These are phyloP conservation scores for Saturnispora bothae DNA, from an alignment of 805 yeast species.

Conservation along the genomic window DNA sequence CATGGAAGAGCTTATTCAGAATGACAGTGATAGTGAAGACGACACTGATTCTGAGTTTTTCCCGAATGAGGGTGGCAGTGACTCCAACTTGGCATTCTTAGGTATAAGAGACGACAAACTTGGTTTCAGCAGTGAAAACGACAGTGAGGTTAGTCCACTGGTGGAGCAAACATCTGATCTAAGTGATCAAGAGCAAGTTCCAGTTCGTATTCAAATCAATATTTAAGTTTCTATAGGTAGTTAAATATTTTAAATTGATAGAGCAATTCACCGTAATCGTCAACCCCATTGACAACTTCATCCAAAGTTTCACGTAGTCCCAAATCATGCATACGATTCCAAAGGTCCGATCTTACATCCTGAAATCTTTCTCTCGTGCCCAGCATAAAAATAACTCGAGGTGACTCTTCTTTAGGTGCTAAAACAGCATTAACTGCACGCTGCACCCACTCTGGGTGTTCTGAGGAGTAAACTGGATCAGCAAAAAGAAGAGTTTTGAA, in stretches of 20 bases:
- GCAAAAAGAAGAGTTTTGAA: constrained; percentile 62
- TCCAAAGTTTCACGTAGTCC: constrained; percentile 29
- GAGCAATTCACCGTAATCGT: constrained; percentile 71
- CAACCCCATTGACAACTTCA: constrained; percentile 54
- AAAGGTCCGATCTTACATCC: constrained; percentile 49
- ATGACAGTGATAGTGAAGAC: not conserved
- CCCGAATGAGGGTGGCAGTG: constrained; percentile 5
- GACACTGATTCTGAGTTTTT: not conserved
- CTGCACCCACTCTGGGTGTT: constrained; percentile 69
- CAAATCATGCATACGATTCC: constrained; percentile 37
- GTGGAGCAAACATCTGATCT: not conserved
- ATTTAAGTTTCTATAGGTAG: not conserved
- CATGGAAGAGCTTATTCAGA: not conserved
- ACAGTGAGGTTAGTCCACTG: not conserved
- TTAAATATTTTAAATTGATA: constrained; percentile 39
- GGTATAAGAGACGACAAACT: constrained; percentile 11
- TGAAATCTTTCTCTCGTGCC: constrained; percentile 66
- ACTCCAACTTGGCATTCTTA: constrained; percentile 11
- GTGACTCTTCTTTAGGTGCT: constrained; percentile 16
- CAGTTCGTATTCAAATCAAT: not conserved
- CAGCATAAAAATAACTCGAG: constrained; percentile 56
- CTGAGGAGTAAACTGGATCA: constrained; percentile 80
- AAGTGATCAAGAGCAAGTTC: constrained; percentile 4
- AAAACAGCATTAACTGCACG: constrained; percentile 46
- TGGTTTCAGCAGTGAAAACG: constrained; percentile 1